Evolutionary conservation across 768 basidiomycete species (phyloP), one percentile per base, ranked within the genome.

Genomic region (Cyclocybe cylindracea): DNA sequence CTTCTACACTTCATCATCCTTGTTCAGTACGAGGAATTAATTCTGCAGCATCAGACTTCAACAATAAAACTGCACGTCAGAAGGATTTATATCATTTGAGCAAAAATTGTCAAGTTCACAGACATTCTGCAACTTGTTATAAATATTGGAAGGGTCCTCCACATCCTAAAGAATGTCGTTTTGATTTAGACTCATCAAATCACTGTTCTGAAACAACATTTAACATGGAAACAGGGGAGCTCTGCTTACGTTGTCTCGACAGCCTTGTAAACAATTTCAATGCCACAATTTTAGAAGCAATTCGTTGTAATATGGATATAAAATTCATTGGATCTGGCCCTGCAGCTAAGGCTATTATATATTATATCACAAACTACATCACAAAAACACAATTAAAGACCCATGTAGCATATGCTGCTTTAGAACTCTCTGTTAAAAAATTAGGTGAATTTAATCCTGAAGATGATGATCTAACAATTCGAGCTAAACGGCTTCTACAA

Each of bases 361-460:
- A 74, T 48, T 80, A 79, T 44, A 74, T 79, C 14, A 79, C 78
- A 0, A 68, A 80, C 48, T 79, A 80, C 44, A 78, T 80, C 13
- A 72, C 76, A 0, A 80, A 80, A 48, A 49, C 69, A 0, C 66
- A 72, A 38, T 50, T 79, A 8, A 75, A 75, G 34, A 55, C 68
- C 0, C 73, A 79, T 57, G 69, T 76, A 1, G 70, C 73, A 0
- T 76, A 63, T 59, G 67, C 73, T 1, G 70, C 73, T 1, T 46
- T 78, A 4, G 67, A 74, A 38, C 18, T 64, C 0, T 67, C 76
- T 4, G 55, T 75, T 0, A 53, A 55, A n/a, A 71, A 67, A 34
- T 46, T 73, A 1, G 65, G 60, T 1, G 58, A 57, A 13, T 56
- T 44, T 48, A 46, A 64, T 39, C 24, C 57, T 3, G 24, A 50